Percentiles rank a stretch among this genome's conserved stretches.
Evolutionary conservation across 805 yeast genomes (phyloP).

Genomic region (Wickerhamomyces rabaulensis): DNA sequence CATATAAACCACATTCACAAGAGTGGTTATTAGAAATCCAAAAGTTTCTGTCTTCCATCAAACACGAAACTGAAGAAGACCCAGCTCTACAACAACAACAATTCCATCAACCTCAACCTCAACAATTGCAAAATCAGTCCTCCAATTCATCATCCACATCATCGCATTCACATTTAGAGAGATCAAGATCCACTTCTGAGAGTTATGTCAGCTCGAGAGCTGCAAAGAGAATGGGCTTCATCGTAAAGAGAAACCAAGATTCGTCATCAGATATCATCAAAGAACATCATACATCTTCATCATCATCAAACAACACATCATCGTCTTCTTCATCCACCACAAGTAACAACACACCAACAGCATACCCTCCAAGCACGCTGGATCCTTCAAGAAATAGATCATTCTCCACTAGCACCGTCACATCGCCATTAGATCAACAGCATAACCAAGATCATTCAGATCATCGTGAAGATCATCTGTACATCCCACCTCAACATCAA

Average conservation of each 20-base stretch:
- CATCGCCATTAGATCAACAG: background rate
- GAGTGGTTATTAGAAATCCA: conserved; percentile 35
- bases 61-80: conserved; percentile 3
- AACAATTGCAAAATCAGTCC: background rate
- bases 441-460: background rate
- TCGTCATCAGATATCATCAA: conserved; percentile 18
- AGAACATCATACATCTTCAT: conserved; percentile 20
- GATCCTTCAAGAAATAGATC: conserved; percentile 21
- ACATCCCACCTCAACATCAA: background rate
- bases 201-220: conserved; percentile 53
- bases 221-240: conserved; percentile 71
- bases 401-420: conserved; percentile 8
- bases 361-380: background rate
- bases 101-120: background rate
- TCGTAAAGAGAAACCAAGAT: conserved; percentile 38
- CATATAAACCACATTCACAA: conserved; percentile 30
- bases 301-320: conserved; percentile 1
- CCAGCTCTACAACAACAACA: background rate
- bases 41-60: conserved; percentile 3
- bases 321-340: background rate
- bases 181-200: conserved; percentile 35
- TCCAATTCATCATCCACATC: background rate
- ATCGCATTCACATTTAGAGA: conserved; percentile 12
- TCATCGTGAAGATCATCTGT: background rate
- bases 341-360: background rate